Conservation (phyloP, 1,284 basidiomycete species). For the Cryptococcus sp. region DNA sequence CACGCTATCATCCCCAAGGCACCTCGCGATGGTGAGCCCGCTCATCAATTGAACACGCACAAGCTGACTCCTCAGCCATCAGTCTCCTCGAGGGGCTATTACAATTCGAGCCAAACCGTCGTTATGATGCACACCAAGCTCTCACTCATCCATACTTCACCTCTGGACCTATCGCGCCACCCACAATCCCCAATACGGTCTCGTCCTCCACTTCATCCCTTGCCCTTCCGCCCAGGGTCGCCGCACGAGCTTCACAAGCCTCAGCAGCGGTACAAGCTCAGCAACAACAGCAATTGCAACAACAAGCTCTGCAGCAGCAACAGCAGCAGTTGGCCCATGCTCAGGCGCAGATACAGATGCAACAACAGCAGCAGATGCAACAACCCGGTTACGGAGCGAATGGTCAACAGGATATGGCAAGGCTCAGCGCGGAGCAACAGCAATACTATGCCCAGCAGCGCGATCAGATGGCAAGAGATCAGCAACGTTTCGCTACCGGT, state of each 20-base stretch:
- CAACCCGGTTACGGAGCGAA: constrained; percentile 8
- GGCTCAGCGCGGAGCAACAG: constrained; percentile 22
- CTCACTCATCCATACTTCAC: constrained; percentile 92
- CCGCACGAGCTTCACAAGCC: constrained; percentile 36
- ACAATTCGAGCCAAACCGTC: constrained; percentile 92
- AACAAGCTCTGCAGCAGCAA: constrained; percentile 45
- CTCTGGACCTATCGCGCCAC: constrained; percentile 35
- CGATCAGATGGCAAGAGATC: too few relatives aligned
- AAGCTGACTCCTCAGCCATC: constrained; percentile 60
- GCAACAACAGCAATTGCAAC: constrained; percentile 21
- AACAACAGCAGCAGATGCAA: constrained; percentile 37
- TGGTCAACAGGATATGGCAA: too few relatives aligned
- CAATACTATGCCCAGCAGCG: constrained; percentile 9
- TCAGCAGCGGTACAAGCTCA: constrained; percentile 39
- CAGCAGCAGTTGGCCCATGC: constrained; percentile 43
- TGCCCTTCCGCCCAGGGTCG: constrained; percentile 40
- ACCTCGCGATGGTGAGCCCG: constrained; percentile 69
- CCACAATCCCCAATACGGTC: constrained; percentile 31
- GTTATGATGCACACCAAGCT: constrained; percentile 88
- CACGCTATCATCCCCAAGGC: constrained; percentile 88
- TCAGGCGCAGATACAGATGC: constrained; percentile 46
- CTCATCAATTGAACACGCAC: not conserved
- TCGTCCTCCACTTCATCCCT: constrained; percentile 29
- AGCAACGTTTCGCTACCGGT: not conserved
- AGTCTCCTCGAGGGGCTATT: constrained; percentile 92